Evolutionary conservation across 495 filamentous ascomycete genomes (phyloP).

Genomic region (Aspergillus coremiiformis): DNA sequence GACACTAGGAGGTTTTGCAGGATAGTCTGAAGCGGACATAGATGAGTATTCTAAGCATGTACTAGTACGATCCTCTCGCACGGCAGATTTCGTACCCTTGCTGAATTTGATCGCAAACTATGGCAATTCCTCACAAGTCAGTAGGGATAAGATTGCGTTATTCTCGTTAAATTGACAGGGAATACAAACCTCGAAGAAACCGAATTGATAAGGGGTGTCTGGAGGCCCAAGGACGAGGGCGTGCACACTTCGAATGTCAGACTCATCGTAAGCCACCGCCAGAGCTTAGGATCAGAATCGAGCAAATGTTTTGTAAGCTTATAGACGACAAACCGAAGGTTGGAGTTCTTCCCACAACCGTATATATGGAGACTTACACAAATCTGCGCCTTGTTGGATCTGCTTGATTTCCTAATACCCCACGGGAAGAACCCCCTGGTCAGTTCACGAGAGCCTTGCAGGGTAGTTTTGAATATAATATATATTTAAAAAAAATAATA

Average conservation of each 20-base stretch:
- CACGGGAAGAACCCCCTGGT: constrained; percentile 8
- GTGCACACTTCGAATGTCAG: constrained; percentile 79
- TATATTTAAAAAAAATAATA: too few species aligned
- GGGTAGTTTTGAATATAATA: background rate
- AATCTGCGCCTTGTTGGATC: constrained; percentile 69
- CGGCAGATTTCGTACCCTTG: constrained; percentile 5
- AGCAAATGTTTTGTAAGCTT: background rate
- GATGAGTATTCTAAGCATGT: background rate
- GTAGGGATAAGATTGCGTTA: background rate
- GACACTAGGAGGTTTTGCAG: constrained; percentile 71
- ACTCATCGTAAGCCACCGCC: constrained; percentile 76
- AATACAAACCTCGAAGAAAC: constrained; percentile 78
- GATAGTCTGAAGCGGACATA: constrained; percentile 59
- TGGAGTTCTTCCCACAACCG: background rate
- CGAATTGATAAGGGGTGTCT: constrained; percentile 93
- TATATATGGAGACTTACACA: constrained; percentile 52
- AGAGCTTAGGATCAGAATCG: constrained; percentile 49
- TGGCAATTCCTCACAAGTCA: background rate
- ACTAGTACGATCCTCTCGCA: background rate
- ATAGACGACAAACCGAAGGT: background rate
- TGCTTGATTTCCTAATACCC: constrained; percentile 67
- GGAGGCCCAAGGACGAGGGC: constrained; percentile 90
- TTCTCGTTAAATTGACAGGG: background rate
- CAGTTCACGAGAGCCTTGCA: constrained; percentile 26
- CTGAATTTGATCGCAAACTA: constrained; percentile 22